Evolutionary conservation across 495 filamentous ascomycete species (phyloP).

Genomic region (Podospora australis): DNA sequence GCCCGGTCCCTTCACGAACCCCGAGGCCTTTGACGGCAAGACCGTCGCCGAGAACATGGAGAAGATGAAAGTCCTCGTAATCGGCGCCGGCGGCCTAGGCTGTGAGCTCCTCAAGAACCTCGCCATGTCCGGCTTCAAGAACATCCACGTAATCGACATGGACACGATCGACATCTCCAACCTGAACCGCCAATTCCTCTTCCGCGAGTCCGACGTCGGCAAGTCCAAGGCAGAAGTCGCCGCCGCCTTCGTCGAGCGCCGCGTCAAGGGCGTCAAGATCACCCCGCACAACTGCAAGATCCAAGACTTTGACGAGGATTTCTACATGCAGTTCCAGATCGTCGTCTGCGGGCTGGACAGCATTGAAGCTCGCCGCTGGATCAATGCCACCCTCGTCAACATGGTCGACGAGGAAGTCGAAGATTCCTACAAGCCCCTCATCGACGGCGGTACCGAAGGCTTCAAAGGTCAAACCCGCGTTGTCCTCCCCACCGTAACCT

Average conservation of each 20-base stretch:
- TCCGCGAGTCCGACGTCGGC: slow-evolving; percentile 86
- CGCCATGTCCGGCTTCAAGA: slow-evolving; percentile 87
- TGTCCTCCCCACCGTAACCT: slow-evolving; percentile 83
- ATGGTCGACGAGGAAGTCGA: slow-evolving; percentile 70
- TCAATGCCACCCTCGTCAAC: slow-evolving; percentile 85
- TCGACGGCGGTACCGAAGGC: slow-evolving; percentile 96
- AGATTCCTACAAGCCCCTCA: slow-evolving; percentile 81
- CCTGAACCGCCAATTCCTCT: slow-evolving; percentile 96
- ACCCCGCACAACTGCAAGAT: slow-evolving; percentile 91
- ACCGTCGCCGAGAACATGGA: slow-evolving; percentile 56
- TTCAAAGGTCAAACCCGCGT: slow-evolving; percentile 97
- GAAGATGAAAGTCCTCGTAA: slow-evolving; percentile 29
- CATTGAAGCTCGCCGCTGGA: slow-evolving; percentile 96
- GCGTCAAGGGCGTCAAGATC: slow-evolving; percentile 85
- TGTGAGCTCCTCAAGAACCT: slow-evolving; percentile 98
- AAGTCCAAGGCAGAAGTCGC: slow-evolving; percentile 92
- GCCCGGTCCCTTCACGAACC: slow-evolving; percentile 71
- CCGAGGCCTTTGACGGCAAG: slow-evolving; percentile 58
- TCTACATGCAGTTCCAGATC: slow-evolving; percentile 95
- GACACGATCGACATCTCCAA: slow-evolving; percentile 98
- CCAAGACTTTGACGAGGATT: slow-evolving; percentile 94
- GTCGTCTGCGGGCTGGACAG: slow-evolving; percentile 96
- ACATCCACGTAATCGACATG: slow-evolving; percentile 99
- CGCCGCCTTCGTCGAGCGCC: slow-evolving; percentile 79
- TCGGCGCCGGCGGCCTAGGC: slow-evolving; percentile 86